Evolutionary conservation across 495 filamentous ascomycete genomes (phyloP), one percentile per base, ranked within the genome.

Genomic region (Terfezia boudieri): DNA sequence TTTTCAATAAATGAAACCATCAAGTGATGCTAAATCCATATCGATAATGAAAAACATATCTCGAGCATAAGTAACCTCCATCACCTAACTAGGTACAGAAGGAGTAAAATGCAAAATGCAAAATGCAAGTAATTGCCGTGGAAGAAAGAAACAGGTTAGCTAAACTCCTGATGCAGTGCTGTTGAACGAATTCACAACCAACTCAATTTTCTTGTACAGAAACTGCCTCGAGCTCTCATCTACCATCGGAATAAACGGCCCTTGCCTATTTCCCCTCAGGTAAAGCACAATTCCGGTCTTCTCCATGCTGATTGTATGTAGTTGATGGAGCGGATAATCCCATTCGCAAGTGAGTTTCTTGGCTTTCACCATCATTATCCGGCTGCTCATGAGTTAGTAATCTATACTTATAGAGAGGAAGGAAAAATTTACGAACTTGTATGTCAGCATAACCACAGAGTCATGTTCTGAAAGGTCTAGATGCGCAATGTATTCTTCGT

Each of bases 221-320:
- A 89, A 98, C 60, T 90, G 84, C 62, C 92, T 70, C 14, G 77
- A 76, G 60, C 79, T 82, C 71, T 94, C 92, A 64, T 95, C 84
- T 55, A 78, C 80, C 2, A 95, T 84, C 0, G 90, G 90, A 36
- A 98, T 83, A 61, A 95, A 98, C 9, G 90, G 90, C 12, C 90
- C 90, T 64, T 93, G 93, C 16, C 83, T 84, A 10, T 85, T 86
- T 0, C 86, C 88, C 58, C 93, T 83, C 58, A 96, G 69, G 46
- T 83, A 80, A 57, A 96, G 75, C 51, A 81, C 84, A 71, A 98
- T 78, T 8, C 90, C 90, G 10, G 92, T 98, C 56, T 90, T 71
- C 72, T 98, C 90, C 71, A 95, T 98, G 35, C 80, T 81, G 56
- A 98, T 95, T 0, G 86, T 94, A 75, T 96, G 88, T 38, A 98